Evolutionary conservation across 2,329 filamentous ascomycete genomes (phyloP).

Genomic region (Karstenula rhodostoma): DNA sequence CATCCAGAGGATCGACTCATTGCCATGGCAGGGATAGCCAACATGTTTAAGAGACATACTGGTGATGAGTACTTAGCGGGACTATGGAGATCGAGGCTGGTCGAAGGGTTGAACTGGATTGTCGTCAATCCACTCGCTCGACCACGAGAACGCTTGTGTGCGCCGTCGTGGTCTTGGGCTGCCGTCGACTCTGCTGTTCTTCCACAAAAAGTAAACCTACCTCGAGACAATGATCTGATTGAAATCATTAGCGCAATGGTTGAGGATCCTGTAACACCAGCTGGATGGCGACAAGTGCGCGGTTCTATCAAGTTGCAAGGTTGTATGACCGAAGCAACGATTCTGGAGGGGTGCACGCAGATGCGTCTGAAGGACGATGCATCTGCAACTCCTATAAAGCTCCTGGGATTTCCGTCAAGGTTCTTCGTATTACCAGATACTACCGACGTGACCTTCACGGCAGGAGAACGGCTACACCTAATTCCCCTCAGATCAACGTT

Average conservation of each 20-base stretch:
- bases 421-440: neutral
- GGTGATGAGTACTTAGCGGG: slow-evolving; percentile 10
- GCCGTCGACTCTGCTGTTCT: slow-evolving; percentile 15
- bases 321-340: neutral
- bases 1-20: neutral
- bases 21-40: slow-evolving; percentile 7
- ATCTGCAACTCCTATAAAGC: neutral
- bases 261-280: neutral
- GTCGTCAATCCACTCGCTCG: neutral
- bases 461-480: neutral
- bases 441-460: neutral
- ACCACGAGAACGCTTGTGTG: neutral
- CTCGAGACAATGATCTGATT: slow-evolving; percentile 4
- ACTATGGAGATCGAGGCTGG: slow-evolving; percentile 4
- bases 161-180: slow-evolving; percentile 11
- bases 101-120: slow-evolving; percentile 7
- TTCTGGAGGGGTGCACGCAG: neutral
- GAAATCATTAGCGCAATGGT: neutral
- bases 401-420: neutral
- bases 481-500: slow-evolving; percentile 2
- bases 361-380: neutral
- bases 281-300: neutral
- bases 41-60: slow-evolving; percentile 2
- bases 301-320: slow-evolving; percentile 2
- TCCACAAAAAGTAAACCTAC: neutral